These are phyloP conservation scores for Talaromyces ruber DNA, from an alignment of 495 filamentous ascomycete genomes.

Conservation along the genomic window DNA sequence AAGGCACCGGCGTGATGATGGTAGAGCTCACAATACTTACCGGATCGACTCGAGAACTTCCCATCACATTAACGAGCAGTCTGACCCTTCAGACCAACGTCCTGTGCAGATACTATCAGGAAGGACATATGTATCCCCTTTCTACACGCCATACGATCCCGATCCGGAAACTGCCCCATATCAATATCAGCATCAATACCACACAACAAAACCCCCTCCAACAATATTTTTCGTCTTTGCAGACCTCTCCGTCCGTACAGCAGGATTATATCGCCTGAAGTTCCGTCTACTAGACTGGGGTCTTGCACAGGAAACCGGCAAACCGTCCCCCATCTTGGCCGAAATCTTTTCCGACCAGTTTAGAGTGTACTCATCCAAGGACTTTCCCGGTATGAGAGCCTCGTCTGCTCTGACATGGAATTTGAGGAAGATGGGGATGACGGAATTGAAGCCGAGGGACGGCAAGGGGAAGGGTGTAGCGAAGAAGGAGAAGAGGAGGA, in stretches of 20 bases:
- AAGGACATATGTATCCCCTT: slow-evolving; percentile 59
- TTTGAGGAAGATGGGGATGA: slow-evolving; percentile 36
- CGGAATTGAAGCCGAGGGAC: slow-evolving; percentile 34
- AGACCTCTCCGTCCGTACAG: slow-evolving; percentile 84
- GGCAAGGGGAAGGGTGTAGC: slow-evolving; percentile 23
- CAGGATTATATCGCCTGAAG: slow-evolving; percentile 71
- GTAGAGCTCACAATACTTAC: background rate
- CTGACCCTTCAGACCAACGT: slow-evolving; percentile 15
- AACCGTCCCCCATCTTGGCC: slow-evolving; percentile 53
- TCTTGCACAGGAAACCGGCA: slow-evolving; percentile 40
- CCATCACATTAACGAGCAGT: slow-evolving; percentile 14
- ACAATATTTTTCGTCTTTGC: slow-evolving; percentile 84
- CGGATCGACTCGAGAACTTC: background rate
- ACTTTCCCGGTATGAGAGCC: slow-evolving; percentile 86
- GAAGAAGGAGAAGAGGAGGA: slow-evolving; percentile 25
- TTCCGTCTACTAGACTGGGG: slow-evolving; percentile 77
- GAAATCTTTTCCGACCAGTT: slow-evolving; percentile 70
- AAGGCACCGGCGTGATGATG: background rate
- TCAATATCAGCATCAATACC: slow-evolving; percentile 19
- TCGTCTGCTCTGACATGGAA: slow-evolving; percentile 30
- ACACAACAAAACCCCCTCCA: slow-evolving; percentile 9
- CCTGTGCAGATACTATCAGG: slow-evolving; percentile 33
- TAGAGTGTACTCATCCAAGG: slow-evolving; percentile 89
- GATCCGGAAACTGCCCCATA: slow-evolving; percentile 22
- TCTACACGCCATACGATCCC: slow-evolving; percentile 20